Evolutionary conservation across 345 rosid genomes (phyloP).

Genomic region (Salix koriyanagi): DNA sequence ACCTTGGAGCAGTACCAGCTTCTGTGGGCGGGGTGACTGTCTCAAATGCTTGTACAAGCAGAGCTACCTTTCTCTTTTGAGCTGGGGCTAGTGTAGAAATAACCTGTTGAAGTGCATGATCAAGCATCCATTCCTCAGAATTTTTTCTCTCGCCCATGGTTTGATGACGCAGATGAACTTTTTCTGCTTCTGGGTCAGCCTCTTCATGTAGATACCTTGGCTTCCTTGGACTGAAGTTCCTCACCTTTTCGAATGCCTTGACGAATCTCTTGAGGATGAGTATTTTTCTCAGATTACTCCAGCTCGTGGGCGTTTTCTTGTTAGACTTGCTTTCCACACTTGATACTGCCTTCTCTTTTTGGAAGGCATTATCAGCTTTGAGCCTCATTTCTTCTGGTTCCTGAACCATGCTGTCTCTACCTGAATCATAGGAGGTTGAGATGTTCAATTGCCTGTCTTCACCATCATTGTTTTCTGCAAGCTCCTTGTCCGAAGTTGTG

Average conservation of each 20-base stretch:
- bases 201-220: conserved; percentile 37
- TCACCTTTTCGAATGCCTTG: conserved; percentile 65
- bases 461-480: conserved; percentile 20
- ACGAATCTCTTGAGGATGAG: conserved; percentile 71
- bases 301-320: conserved; percentile 48
- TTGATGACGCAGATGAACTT: conserved; percentile 61
- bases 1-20: conserved; percentile 18
- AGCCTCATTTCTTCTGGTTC: conserved; percentile 16
- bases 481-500: conserved; percentile 35
- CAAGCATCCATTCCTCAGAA: conserved; percentile 87
- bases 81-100: conserved; percentile 78
- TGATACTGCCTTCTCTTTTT: conserved; percentile 29
- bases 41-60: conserved; percentile 89
- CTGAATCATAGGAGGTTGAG: conserved; percentile 23
- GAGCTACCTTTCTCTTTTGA: conserved; percentile 68
- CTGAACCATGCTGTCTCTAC: background rate
- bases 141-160: conserved; percentile 51
- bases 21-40: conserved; percentile 41
- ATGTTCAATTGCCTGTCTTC: conserved; percentile 28
- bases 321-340: conserved; percentile 26
- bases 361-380: conserved; percentile 8
- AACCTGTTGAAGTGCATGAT: conserved; percentile 72
- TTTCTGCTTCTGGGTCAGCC: conserved; percentile 52
- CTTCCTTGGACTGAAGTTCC: conserved; percentile 47
- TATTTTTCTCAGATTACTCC: conserved; percentile 81